phyloP scores from a whole-genome alignment of 225 moss, liverwort and hornwort species.

The Bryoerythrophyllum caledonicum region DNA sequence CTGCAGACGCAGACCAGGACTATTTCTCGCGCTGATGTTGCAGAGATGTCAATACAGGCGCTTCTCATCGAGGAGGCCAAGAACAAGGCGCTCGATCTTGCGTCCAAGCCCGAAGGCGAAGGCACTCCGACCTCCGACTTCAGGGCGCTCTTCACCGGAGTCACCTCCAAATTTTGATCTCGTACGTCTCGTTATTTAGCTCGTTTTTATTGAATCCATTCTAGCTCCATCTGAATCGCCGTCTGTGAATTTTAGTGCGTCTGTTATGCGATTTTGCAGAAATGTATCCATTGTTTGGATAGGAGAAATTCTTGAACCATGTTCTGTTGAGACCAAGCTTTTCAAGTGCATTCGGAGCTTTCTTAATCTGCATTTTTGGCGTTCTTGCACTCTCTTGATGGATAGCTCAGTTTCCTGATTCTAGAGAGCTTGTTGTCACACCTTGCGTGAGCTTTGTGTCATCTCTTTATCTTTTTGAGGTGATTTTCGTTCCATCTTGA shows the following conservation, averaged over 20 bases:
- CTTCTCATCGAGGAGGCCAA: conserved; percentile 75
- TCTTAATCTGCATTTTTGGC: neutral
- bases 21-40: conserved; percentile 72
- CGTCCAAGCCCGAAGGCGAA: conserved; percentile 82
- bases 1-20: conserved; percentile 64
- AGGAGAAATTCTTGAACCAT: no score
- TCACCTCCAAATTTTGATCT: conserved; percentile 61
- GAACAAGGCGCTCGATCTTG: conserved; percentile 78
- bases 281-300: neutral
- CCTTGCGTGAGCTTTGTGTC: no score
- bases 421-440: neutral
- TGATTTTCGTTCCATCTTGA: neutral
- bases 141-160: conserved; percentile 58
- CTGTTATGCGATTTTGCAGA: neutral
- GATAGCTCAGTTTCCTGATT: neutral
- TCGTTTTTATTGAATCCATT: conserved; percentile 5
- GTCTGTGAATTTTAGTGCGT: conserved; percentile 1
- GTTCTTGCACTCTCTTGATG: neutral
- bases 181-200: conserved; percentile 5
- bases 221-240: neutral
- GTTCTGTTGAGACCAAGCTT: neutral
- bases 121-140: conserved; percentile 70
- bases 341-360: neutral
- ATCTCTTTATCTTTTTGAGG: neutral
- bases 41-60: conserved; percentile 71